A percentile compares a stretch with the other conserved stretches of the same genome.
These are phyloP conservation scores for Helenozyma baotianmanensis DNA, from an alignment of 805 yeast species.

Conservation along the genomic window DNA sequence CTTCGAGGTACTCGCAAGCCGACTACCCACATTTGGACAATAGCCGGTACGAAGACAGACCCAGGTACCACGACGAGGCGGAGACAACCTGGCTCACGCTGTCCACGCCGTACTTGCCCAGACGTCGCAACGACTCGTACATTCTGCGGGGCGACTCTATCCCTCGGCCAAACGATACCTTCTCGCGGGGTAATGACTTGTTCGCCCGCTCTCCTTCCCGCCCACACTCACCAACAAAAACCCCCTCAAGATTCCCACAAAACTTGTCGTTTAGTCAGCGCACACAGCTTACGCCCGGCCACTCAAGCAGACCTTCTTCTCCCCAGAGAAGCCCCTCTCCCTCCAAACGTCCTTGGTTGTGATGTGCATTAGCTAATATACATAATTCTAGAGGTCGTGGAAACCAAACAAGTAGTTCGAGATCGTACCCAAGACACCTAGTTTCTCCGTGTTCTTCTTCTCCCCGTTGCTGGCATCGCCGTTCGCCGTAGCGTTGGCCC, in stretches of 20 bases:
- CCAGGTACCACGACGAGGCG: slow-evolving; percentile 7
- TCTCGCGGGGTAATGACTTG: slow-evolving; percentile 7
- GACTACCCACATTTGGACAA: no score
- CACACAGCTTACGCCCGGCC: slow-evolving; percentile 15
- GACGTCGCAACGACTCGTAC: slow-evolving; percentile 11
- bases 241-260: slow-evolving; percentile 13
- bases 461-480: slow-evolving; percentile 17
- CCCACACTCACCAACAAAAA: slow-evolving; percentile 13
- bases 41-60: slow-evolving; percentile 1
- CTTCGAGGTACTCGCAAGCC: slow-evolving; percentile 8
- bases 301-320: slow-evolving; percentile 14
- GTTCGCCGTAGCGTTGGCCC: slow-evolving; percentile 17
- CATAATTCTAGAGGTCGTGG: slow-evolving; percentile 31
- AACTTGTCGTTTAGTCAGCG: slow-evolving; percentile 13
- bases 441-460: slow-evolving; percentile 23
- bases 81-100: slow-evolving; percentile 10
- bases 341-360: slow-evolving; percentile 16
- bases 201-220: slow-evolving; percentile 10
- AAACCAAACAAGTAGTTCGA: slow-evolving; percentile 39
- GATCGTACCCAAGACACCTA: slow-evolving; percentile 30
- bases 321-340: slow-evolving; percentile 18
- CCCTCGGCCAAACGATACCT: slow-evolving; percentile 8
- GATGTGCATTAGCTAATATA: neutral
- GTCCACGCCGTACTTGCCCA: slow-evolving; percentile 15
- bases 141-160: slow-evolving; percentile 7